A percentile compares a stretch with the other conserved stretches of the same genome.
phyloP scores from a whole-genome alignment of 129 eudicot species.

The Helichrysum umbraculigerum region DNA sequence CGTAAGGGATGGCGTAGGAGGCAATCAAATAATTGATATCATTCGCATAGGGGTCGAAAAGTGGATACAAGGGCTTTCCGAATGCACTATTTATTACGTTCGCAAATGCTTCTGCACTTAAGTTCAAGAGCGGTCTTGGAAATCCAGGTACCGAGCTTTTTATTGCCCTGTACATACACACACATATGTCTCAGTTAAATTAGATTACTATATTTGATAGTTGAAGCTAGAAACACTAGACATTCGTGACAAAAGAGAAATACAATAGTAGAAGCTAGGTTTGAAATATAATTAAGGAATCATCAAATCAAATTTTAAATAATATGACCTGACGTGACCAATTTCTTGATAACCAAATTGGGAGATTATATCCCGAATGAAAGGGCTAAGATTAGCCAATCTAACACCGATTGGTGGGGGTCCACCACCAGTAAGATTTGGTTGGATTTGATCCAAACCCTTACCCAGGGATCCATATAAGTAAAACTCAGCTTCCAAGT shows the following conservation, averaged over 20 bases:
- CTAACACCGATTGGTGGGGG: constrained; percentile 60
- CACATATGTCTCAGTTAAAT: neutral
- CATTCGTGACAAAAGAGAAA: neutral
- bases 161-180: constrained; percentile 34
- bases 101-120: constrained; percentile 40
- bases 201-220: too few relatives aligned
- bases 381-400: constrained; percentile 49
- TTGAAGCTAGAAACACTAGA: neutral
- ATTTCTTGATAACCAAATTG: constrained; percentile 78
- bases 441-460: constrained; percentile 58
- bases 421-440: constrained; percentile 59
- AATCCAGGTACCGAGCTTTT: constrained; percentile 42
- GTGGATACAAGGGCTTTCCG: constrained; percentile 35
- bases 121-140: constrained; percentile 40
- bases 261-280: too few relatives aligned
- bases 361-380: constrained; percentile 46
- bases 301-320: neutral
- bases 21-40: constrained; percentile 42
- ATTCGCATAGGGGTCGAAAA: constrained; percentile 43
- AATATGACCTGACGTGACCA: constrained; percentile 58
- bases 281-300: too few relatives aligned
- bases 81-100: constrained; percentile 37
- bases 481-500: constrained; percentile 77
- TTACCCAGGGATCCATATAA: constrained; percentile 58
- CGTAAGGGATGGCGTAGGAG: constrained; percentile 49